Evolutionary conservation across 345 rosid genomes (phyloP), one percentile per base, ranked within the genome.

Genomic region (Excoecaria cochinchinensis): DNA sequence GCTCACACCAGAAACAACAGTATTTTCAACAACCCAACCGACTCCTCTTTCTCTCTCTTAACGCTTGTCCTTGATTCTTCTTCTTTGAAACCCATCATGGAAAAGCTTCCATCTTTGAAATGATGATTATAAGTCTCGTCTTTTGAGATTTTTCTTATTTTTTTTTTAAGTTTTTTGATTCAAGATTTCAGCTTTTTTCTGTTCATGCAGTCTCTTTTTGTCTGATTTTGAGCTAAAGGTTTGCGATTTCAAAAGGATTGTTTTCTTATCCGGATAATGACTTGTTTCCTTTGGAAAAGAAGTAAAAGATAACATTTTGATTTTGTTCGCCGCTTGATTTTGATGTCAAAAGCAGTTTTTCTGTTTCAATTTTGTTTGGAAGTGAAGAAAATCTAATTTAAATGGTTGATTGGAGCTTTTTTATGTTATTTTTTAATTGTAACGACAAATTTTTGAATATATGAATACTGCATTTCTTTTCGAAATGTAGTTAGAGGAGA

Each of bases 401-500:
- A 65, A 69, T 58, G 70, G 70, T 22, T 63, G 56, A 47, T 70
- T 61, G 39, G 24, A 52, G 40, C 22, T 6, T 7, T 42, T 38
- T 0, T 36, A 31, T 31, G 31, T 36, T 14, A 1, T 3, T 58
- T 71, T 71, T 57, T 42, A 25, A 40, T 21, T 61, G n/a, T 60
- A 42, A 11, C 12, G n/a, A 21, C 21, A 31, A n/a, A n/a, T 58
- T 46, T 66, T 66, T 66, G 22, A 50, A 39, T 74, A 4, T 8
- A 31, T 39, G 48, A 50, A 38, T 38, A n/a, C 24, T 46, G 58
- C 16, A 13, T 53, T 1, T 31, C 31, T 74, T 80, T 75, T 38
- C 66, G 77, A 83, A 75, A 82, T 82, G 89, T 82, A 69, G 87
- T 36, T 76, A 61, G 44, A 38, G 64, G 76, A 64, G 78, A 46